Evolutionary conservation across 306 rosid species (phyloP).

Genomic region (Boehmeria nivea): DNA sequence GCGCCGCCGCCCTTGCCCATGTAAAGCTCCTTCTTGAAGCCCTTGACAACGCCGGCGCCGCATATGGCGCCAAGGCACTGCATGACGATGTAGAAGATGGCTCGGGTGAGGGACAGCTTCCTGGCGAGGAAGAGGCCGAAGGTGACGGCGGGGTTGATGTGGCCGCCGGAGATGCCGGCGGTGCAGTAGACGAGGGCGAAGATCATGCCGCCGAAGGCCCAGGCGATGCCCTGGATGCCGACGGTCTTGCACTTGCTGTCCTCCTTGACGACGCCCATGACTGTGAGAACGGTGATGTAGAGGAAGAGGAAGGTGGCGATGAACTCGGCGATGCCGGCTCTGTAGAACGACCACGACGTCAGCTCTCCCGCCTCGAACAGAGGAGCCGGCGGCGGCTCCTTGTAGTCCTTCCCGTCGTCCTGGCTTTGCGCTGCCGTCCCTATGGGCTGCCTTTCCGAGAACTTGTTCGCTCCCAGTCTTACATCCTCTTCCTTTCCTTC

Average conservation of each 20-base stretch:
- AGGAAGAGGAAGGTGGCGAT: constrained; percentile 50
- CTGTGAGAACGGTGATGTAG: constrained; percentile 47
- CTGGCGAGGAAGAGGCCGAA: constrained; percentile 81
- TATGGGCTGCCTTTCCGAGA: constrained; percentile 73
- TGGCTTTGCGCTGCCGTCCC: constrained; percentile 70
- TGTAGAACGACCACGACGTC: constrained; percentile 67
- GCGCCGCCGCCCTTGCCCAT: constrained; percentile 46
- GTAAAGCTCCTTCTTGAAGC: constrained; percentile 17
- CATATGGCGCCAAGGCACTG: constrained; percentile 74
- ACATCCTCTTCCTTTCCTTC: constrained; percentile 88
- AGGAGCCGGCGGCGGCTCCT: constrained; percentile 57
- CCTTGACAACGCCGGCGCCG: constrained; percentile 56
- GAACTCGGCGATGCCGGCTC: constrained; percentile 59
- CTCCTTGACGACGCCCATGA: constrained; percentile 37
- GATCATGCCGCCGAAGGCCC: constrained; percentile 97
- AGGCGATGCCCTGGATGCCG: constrained; percentile 63
- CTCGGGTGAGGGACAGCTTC: constrained; percentile 77
- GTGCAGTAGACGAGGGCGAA: constrained; percentile 91
- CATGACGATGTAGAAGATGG: constrained; percentile 80
- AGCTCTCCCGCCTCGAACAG: constrained; percentile 73
- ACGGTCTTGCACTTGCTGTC: constrained; percentile 39
- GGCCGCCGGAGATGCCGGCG: constrained; percentile 90
- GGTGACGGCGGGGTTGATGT: constrained; percentile 60
- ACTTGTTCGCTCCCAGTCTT: constrained; percentile 79
- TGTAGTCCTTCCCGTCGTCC: constrained; percentile 67